phyloP scores from a whole-genome alignment of 2,329 filamentous ascomycete species.

The Botrytis elliptica region DNA sequence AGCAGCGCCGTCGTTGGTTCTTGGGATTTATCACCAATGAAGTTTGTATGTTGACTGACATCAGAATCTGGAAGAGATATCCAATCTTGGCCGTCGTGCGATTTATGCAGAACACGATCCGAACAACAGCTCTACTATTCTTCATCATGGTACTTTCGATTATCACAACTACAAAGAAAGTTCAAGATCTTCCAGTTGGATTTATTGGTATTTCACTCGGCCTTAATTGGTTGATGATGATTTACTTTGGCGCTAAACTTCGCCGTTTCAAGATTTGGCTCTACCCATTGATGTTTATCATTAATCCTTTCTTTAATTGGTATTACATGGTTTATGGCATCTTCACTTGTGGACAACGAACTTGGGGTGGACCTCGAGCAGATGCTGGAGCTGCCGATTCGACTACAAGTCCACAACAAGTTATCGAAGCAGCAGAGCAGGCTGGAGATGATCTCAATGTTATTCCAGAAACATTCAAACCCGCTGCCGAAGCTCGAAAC shows the following conservation, averaged over 20 bases:
- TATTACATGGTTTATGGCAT: constrained; percentile 69
- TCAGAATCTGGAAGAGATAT: constrained; percentile 87
- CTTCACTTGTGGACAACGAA: constrained; percentile 80
- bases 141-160: constrained; percentile 90
- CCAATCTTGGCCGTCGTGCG: constrained; percentile 81
- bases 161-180: constrained; percentile 75
- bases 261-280: constrained; percentile 91
- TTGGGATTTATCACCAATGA: constrained; percentile 97
- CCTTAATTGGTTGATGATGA: constrained; percentile 91
- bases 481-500: constrained; percentile 53
- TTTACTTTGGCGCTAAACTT: constrained; percentile 88
- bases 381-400: constrained; percentile 80
- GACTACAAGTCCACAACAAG: constrained; percentile 74
- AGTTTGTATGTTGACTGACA: constrained; percentile 95
- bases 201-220: constrained; percentile 93
- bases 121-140: constrained; percentile 89
- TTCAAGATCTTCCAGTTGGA: constrained; percentile 79
- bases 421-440: constrained; percentile 76
- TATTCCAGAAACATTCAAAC: constrained; percentile 79
- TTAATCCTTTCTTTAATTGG: constrained; percentile 99
- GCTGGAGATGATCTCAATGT: constrained; percentile 87
- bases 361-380: constrained; percentile 90
- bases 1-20: constrained; percentile 96
- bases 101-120: constrained; percentile 94
- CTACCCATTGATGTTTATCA: constrained; percentile 90